Base-by-base conservation (phyloP, 768 basidiomycete species). In the Suillus weaverae region DNA sequence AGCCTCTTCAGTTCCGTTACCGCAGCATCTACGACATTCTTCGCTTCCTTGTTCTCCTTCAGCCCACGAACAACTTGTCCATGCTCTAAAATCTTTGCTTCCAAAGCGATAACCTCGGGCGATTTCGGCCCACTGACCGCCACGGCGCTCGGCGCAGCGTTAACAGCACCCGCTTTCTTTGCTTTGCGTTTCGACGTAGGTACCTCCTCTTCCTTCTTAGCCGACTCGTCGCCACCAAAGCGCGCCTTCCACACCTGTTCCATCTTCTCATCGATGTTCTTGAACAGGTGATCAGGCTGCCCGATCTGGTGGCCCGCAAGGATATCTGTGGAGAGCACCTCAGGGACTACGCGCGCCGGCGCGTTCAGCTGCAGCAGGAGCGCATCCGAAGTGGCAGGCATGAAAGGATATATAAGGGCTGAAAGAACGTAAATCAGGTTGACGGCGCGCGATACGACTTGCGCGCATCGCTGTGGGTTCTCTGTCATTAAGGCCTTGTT, bases 371-470 rank as follows among this genome's bases (percentile, higher is more conserved):
- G 97, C 22, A 75, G 71, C 62, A 97, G 83, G 68, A 99, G 95
- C 3, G 88, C 82, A 32, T 86, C 86, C 41, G 91, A 88, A 0
- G 93, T 97, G 14, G 89, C 84, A 46, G 97, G 97, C 95, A 99
- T 98, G 88, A 94, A 99, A 0, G 97, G 97, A 73, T 95, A 90
- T 68, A 94, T 78, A 69, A 97, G 81, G 35, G 88, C 89, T 14
- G 94, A 91, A 63, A 99, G 83, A 43, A 89, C 79, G 75, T 97
- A 99, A 75, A 99, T 97, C 69, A 99, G 81, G 80, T 98, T 98
- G 76, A 95, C 77, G 33, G 95, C 92, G 61, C 95, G 89, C 56
- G 91, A 88, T 64, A 99, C 81, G 69, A 99, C 96, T 70, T 92
- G 89, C 4, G 91, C 95, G 70, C 95, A 97, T 64, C 95, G 91